Conservation (phyloP, 768 basidiomycete genomes). For the Calvatia gigantea region DNA sequence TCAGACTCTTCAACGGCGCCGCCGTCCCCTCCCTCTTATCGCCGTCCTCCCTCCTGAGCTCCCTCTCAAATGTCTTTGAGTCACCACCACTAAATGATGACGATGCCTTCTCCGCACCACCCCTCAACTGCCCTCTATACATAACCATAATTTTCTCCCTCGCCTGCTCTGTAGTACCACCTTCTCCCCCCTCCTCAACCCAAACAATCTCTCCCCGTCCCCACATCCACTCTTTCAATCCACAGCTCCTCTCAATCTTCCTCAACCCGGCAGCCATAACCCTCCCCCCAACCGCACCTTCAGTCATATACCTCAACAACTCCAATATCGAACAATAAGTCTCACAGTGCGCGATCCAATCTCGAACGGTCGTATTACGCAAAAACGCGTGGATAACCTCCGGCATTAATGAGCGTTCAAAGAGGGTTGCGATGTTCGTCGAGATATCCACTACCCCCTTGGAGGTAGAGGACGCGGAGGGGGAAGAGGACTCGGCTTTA, state of each 20-base stretch:
- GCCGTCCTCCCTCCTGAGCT: slow-evolving; percentile 10
- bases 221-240: slow-evolving; percentile 20
- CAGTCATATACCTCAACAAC: slow-evolving; percentile 19
- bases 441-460: no score
- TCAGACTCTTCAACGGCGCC: slow-evolving; percentile 23
- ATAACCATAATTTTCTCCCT: slow-evolving; percentile 1
- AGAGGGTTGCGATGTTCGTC: background rate
- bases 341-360: slow-evolving; percentile 33
- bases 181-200: slow-evolving; percentile 3
- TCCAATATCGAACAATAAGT: slow-evolving; percentile 29
- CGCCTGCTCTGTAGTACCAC: background rate
- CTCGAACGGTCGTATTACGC: slow-evolving; percentile 25
- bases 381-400: slow-evolving; percentile 31
- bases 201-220: slow-evolving; percentile 15
- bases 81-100: background rate
- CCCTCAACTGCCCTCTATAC: slow-evolving; percentile 1
- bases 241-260: slow-evolving; percentile 18
- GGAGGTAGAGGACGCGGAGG: background rate
- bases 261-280: slow-evolving; percentile 20
- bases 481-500: background rate
- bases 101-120: slow-evolving; percentile 6
- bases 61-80: no score
- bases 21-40: background rate
- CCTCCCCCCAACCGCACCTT: slow-evolving; percentile 15
- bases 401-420: slow-evolving; percentile 23